Base-by-base conservation (phyloP, 2,329 filamentous ascomycete genomes). In the Colletotrichum sp. region DNA sequence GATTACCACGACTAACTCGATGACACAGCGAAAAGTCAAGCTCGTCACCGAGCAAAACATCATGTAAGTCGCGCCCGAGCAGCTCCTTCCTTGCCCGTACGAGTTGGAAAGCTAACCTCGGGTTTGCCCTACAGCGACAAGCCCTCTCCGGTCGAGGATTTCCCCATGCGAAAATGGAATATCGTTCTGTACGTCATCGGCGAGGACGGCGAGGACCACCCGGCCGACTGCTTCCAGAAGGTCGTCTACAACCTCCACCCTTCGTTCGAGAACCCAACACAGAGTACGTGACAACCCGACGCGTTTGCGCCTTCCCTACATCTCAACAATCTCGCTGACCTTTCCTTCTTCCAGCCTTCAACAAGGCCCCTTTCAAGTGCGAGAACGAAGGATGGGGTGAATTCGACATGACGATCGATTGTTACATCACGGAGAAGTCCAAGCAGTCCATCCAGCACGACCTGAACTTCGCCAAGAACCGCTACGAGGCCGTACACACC, bases 381-480 rank as follows among this genome's bases (percentile, higher is more conserved):
- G 89, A 92, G 78, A 98, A 99, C 85, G 95, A 98, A 86, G 97
- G 97, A 79, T 99, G 97, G 97, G 97, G 97, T 82, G 97, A 98
- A 87, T 99, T 99, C 84, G 97, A 98, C 83, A 96, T 99, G 93
- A 90, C 89, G 64, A 97, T 98, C 81, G 92, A 94, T 77, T 90
- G 97, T 79, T 94, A 93, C 82, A 94, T 94, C 58, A 93, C 94
- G 34, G 95, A 97, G 85, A 98, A 98, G 89, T 94, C 93, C 73
- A 96, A 98, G 82, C 91, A 95, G 81, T 89, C 91, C 16, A 89
- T 99, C 78, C 87, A 89, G 66, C 97, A 99, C 85, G 97, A 99
- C 83, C 90, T 99, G 76, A 98, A 98, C 89, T 99, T 99, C 85
- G 90, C 92, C 79, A 90, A 93, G 79, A 89, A 93, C 76, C 91